Conservation (phyloP, 2,329 filamentous ascomycete genomes). For the Metarhizium rileyi region DNA sequence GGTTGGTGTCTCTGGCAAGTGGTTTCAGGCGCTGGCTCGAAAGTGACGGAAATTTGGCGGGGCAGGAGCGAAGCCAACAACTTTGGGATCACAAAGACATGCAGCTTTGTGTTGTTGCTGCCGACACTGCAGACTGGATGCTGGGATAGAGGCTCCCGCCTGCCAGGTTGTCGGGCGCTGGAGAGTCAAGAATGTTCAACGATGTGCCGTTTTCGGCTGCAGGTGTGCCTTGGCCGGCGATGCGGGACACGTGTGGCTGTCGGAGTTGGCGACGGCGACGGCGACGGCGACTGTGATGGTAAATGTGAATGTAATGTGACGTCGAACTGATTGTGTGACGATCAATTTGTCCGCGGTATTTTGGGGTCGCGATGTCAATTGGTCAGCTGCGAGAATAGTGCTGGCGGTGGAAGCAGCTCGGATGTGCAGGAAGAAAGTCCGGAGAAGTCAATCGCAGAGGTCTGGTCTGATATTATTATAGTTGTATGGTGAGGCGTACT, state of each 20-base stretch:
- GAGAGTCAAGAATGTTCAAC: background rate
- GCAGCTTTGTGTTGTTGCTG: background rate
- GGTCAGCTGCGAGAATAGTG: background rate
- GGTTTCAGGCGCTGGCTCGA: constrained; percentile 6
- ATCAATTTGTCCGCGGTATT: background rate
- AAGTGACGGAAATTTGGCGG: constrained; percentile 1
- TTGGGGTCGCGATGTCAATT: constrained; percentile 5
- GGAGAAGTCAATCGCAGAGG: background rate
- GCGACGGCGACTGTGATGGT: too few relatives aligned
- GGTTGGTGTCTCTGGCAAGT: background rate
- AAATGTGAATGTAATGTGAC: too few relatives aligned
- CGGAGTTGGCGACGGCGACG: constrained; percentile 4
- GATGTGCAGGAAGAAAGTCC: background rate
- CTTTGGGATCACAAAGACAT: background rate
- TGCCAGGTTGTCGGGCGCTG: too few relatives aligned
- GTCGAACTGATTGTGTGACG: background rate
- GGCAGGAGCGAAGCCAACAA: background rate
- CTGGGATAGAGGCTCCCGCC: background rate
- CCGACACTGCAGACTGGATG: background rate
- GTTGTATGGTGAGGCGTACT: background rate
- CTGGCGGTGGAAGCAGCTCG: background rate
- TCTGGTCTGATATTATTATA: too few relatives aligned
- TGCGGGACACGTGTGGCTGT: constrained; percentile 11
- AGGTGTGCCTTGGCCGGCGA: background rate
- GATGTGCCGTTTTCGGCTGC: background rate